Percentiles rank a stretch among this genome's conserved stretches.
These are phyloP conservation scores for Pelargonium cotyledonis DNA, from an alignment of 441 rosid genomes.

Conservation along the genomic window DNA sequence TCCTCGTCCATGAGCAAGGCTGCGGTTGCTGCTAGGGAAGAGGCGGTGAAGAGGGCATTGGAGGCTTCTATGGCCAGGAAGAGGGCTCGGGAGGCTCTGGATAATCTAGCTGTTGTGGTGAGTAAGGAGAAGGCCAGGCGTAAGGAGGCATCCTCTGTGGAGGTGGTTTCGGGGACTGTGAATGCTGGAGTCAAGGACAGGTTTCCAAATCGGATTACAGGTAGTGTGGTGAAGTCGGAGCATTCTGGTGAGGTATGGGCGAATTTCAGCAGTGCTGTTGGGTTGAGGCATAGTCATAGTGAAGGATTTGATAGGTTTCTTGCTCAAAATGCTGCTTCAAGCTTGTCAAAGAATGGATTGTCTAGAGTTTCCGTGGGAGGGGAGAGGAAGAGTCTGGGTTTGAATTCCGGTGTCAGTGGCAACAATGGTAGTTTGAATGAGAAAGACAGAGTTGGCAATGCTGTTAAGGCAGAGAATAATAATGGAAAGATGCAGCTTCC, in stretches of 20 bases:
- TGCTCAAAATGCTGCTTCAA: not conserved
- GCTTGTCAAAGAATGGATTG: too few species aligned
- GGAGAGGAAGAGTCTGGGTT: not conserved
- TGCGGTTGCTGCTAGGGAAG: not conserved
- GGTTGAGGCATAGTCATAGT: not conserved
- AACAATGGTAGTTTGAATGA: not conserved
- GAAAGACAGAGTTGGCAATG: not conserved
- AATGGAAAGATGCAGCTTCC: not conserved
- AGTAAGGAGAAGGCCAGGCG: not conserved
- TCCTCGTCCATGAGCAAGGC: slow-evolving; percentile 5
- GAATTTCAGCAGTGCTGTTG: not conserved
- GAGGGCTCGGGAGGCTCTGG: slow-evolving; percentile 7
- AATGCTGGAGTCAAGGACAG: not conserved
- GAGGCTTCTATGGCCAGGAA: not conserved
- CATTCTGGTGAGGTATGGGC: not conserved
- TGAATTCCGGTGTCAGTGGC: not conserved
- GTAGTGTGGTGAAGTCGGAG: not conserved
- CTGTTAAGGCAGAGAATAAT: not conserved
- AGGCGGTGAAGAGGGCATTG: not conserved
- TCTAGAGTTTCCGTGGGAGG: not conserved
- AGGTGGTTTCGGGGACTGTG: not conserved
- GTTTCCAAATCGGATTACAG: not conserved
- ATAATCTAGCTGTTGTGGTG: not conserved
- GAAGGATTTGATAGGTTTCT: slow-evolving; percentile 8
- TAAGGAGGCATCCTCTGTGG: not conserved